Evolutionary conservation across 805 yeast species (phyloP).

Genomic region (Yamadazyma sp.): DNA sequence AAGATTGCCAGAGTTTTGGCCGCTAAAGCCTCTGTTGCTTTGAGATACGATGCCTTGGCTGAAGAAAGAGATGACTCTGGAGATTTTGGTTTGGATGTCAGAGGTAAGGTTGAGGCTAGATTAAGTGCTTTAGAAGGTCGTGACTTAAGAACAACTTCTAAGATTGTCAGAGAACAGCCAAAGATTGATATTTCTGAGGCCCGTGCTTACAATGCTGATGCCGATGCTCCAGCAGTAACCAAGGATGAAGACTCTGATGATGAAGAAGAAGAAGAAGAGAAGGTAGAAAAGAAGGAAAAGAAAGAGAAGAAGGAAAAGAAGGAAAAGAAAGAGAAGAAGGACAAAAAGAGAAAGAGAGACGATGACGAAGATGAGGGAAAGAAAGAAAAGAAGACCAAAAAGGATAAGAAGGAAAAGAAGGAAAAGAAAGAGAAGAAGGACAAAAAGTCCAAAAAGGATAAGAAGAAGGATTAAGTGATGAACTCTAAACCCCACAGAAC

Average conservation of each 20-base stretch:
- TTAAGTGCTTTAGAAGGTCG: constrained; percentile 95
- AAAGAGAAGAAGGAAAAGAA: constrained; percentile 26
- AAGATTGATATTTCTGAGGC: constrained; percentile 86
- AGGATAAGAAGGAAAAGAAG: constrained; percentile 26
- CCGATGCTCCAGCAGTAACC: constrained; percentile 62
- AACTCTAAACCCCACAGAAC: constrained; percentile 18
- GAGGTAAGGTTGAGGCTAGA: constrained; percentile 93
- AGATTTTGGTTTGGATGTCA: constrained; percentile 85
- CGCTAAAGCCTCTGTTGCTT: constrained; percentile 95
- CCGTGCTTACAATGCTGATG: constrained; percentile 90
- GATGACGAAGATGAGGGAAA: constrained; percentile 30
- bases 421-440: constrained; percentile 18
- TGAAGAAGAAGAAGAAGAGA: constrained; percentile 25
- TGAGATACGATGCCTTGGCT: constrained; percentile 94
- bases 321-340: constrained; percentile 18
- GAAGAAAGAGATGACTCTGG: constrained; percentile 97
- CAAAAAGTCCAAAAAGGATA: constrained; percentile 30
- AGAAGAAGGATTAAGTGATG: constrained; percentile 22
- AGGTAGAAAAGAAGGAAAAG: constrained; percentile 28
- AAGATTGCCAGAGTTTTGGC: constrained; percentile 98
- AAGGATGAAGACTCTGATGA: constrained; percentile 30
- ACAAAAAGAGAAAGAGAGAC: constrained; percentile 24
- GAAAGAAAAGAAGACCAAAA: constrained; percentile 29
- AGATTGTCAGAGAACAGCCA: constrained; percentile 76
- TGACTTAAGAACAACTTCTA: constrained; percentile 87